Base-by-base conservation (phyloP, 2,329 filamentous ascomycete genomes). In the Pyrenochaeta sp. region DNA sequence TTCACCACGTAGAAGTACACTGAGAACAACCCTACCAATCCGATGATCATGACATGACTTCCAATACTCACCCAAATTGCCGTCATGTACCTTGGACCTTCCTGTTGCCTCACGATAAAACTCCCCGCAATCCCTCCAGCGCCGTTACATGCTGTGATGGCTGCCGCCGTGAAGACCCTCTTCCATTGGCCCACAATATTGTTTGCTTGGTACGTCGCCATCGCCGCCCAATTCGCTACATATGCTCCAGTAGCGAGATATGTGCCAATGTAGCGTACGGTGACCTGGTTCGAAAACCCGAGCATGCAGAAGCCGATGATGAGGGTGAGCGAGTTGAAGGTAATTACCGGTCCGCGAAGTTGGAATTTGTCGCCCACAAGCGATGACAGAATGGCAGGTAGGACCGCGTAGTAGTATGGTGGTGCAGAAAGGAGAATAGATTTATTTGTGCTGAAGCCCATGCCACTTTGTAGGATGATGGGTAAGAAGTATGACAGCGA, bases 61-160 rank as follows among this genome's bases (percentile, higher is more conserved):
- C 83, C 86, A 51, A 90, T 87, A 11, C 84, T 87, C 12, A 89
- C 81, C 86, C 86, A 90, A 12, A 90, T 82, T 1, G 87, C 87
- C 2, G 87, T 90, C 51, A 79, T 70, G 69, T 90, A 90, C 51
- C 78, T 73, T 6, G 87, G 87, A 2, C 85, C 86, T 67, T 90
- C 87, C 7, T 79, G 71, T 55, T 82, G 78, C 21, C 83, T 78
- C 2, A 90, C 85, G 58, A 90, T 88, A 65, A 85, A 90, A 64
- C 84, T 87, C 1, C 86, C 87, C 1, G 86, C 86, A 54, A 89
- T 86, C 0, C 85, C 86, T 7, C 86, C 86, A 14, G 86, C 81
- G 0, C 86, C 86, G 60, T 88, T 88, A 64, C 79, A 82, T 7
- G 84, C 85, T 10, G 85, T 83, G 2, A 87, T 81, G 0, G 82